Base-by-base conservation (phyloP, 805 yeast genomes). In the Wickerhamomyces xylosicus region DNA sequence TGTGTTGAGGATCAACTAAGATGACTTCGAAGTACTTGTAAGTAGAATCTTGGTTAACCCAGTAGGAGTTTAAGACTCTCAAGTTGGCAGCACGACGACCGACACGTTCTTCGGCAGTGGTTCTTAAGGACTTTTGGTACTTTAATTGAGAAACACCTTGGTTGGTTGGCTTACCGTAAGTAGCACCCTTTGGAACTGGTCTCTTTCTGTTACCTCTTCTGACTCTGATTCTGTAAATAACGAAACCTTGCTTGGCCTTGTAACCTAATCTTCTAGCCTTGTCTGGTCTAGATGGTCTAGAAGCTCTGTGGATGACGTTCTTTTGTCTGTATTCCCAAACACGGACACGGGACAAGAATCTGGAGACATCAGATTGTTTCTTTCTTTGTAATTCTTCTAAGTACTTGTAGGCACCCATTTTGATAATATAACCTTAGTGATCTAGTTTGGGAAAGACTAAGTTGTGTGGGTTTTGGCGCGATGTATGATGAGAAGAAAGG, bases 91-190 rank as follows among this genome's bases (percentile, higher is more conserved):
- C 95, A 69, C 92, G 86, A 69, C 96, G 87, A 65, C 96, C 98
- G 62, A 90, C 95, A 77, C 97, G 85, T 79, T 92, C 98, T 78
- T 92, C 98, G 63, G 98, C 98, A 62, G 96, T 89, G 60, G 95
- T 78, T 74, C 95, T 86, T 71, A 86, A 77, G 51, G 96, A 82
- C 74, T 90, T 86, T 79, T 92, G 98, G 95, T 87, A 89, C 78
- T 92, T 92, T 77, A 92, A 85, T 72, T 92, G 97, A 79, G 79
- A 79, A 58, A 92, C 92, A 85, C 98, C 98, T 77, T 86, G 95
- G 95, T 92, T 92, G 78, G 98, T 92, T 82, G 98, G 98, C 85
- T 92, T 92, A 85, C 98, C 98, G 82, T 92, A 90, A 69, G 97
- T 92, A 65, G 97, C 97, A 85, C 98, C 98, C 92, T 92, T 92